Evolutionary conservation across 2,329 filamentous ascomycete genomes (phyloP), one percentile per base, ranked within the genome.

Genomic region (Stagonosporopsis chrysanthemi): DNA sequence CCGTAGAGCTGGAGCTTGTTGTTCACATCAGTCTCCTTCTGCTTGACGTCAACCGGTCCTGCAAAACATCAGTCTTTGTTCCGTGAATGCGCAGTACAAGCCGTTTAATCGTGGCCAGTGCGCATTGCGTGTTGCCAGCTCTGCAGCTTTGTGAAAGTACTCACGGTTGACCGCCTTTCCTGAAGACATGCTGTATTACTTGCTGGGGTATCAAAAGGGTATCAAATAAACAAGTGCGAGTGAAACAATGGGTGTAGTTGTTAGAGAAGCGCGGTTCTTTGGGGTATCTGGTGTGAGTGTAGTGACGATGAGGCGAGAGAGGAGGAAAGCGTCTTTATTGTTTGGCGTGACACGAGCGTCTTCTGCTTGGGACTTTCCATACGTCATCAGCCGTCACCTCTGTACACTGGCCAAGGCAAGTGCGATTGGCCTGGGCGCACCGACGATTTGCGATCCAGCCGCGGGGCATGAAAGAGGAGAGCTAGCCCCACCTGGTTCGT

Each of bases 1-100:
- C 94, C 95, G 72, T 96, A 99, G 35, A 98, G 80, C 79, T 97
- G 93, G 48, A 99, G 88, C 83, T 99, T 99, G 75, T 88, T 87
- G 79, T 95, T 95, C 45, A 98, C 89, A 76, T 97, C 86, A 73
- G 80, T 85, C 81, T 96, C 91, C 84, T 93, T 94, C 76, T 85
- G 78, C 81, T 90, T 88, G 60, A 84, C 71, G 77, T 95, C 84
- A 61, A 86, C 88, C 29, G 91, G 91, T 68, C 67, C 67, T 69
- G 45, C 4, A n/a, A 12, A 4, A 17, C 93, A 72, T 94, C 89
- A 55, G 72, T 62, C 35, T 66, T 63, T 41, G 24, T 11, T 42
- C 22, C 4, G 7, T 19, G 6, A 2, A 35, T 33, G 9, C 28
- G 24, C 17, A 23, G 5, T 28, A 31, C 4, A 24, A 6, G 3